Evolutionary conservation across 495 filamentous ascomycete species (phyloP), one percentile per base, ranked within the genome.

Genomic region (Cenococcum geophilum): DNA sequence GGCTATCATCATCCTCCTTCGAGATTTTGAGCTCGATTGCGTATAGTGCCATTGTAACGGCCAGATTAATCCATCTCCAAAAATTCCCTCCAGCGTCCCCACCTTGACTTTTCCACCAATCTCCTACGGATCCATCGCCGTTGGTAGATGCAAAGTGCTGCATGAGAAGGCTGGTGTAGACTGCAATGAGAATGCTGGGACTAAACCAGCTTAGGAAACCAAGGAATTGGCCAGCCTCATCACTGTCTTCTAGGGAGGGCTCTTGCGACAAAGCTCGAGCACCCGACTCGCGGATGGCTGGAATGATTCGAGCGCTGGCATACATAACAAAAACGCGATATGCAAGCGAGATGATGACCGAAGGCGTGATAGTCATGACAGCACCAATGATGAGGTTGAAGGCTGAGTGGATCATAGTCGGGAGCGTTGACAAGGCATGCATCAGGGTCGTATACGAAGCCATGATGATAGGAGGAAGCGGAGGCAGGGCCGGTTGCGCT

Each of bases 401-500:
- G 0, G 85, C 85, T 0, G 91, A 89, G 69, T 87, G 89, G 6
- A 95, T 83, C 48, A 89, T 91, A 0, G 83, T 85, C 0, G 93
- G 93, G 18, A 98, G 79, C 10, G 83, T 83, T 35, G 88, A 87
- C 37, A 98, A 78, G n/a, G 89, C 80, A 62, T 95, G 87, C 34
- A 96, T 74, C 20, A 97, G 75, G 1, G 92, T 96, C 42, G 89
- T 89, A 75, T 96, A 98, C 27, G 91, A 96, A n/a, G 91, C 92
- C 93, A 98, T 97, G 71, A 98, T 88, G 52, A 97, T 91, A 0
- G 93, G 93, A 1, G 93, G 93, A 6, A 98, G 81, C 5, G 93
- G 93, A 4, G 93, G 93, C 57, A 98, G 93, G 34, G 95, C 92
- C 12, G 85, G 82, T 59, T 85, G 77, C 5, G 78, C 63, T 40